Conservation (phyloP, 768 basidiomycete species). For the Holtermannia corniformis region DNA sequence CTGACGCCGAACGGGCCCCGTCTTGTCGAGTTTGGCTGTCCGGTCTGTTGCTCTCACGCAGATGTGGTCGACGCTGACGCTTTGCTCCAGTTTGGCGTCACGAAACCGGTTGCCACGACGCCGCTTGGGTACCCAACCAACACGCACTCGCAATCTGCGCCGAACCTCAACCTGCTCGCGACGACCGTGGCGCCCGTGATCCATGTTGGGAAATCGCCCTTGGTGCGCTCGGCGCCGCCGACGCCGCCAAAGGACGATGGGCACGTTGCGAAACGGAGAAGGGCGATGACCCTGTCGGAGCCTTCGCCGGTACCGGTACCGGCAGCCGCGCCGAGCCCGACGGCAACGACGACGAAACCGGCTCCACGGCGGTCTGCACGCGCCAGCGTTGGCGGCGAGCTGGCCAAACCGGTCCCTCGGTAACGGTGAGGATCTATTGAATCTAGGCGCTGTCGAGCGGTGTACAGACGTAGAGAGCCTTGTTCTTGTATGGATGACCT, state of each 20-base stretch:
- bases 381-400: background rate
- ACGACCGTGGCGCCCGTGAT: background rate
- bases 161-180: background rate
- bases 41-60: no score
- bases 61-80: no score
- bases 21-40: background rate
- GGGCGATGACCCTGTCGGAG: slow-evolving; percentile 12
- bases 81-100: no score
- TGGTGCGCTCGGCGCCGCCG: slow-evolving; percentile 22
- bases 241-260: slow-evolving; percentile 21
- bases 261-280: slow-evolving; percentile 26
- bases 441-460: no score
- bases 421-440: no score
- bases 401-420: no score
- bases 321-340: background rate
- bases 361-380: background rate
- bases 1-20: background rate
- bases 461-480: no score
- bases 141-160: background rate
- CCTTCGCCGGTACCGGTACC: background rate
- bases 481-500: no score
- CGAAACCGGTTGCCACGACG: no score
- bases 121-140: background rate
- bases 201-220: slow-evolving; percentile 11
- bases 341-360: background rate